A percentile compares a stretch with the other conserved stretches of the same genome.
Conservation (phyloP, 2,329 filamentous ascomycete species). For the Hypomyces rosellus region DNA sequence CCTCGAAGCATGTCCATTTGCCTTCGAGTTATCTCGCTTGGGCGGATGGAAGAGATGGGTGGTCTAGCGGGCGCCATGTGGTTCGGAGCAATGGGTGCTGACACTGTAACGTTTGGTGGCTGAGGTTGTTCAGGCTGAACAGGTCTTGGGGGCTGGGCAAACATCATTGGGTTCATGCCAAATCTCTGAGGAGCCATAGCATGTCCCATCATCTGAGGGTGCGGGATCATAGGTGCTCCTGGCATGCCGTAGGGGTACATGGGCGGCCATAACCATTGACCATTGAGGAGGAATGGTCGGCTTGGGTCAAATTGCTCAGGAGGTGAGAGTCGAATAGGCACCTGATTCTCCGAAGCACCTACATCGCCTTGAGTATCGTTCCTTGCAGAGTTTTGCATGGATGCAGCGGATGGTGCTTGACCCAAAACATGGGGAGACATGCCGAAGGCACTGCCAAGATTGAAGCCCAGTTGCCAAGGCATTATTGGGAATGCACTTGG, state of each 20-base stretch:
- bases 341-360: conserved; percentile 25
- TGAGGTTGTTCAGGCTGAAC: conserved; percentile 15
- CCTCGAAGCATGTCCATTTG: conserved; percentile 47
- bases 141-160: conserved; percentile 14
- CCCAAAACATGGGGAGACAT: conserved; percentile 20
- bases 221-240: conserved; percentile 21
- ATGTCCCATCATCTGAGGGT: conserved; percentile 20
- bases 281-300: conserved; percentile 40
- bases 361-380: conserved; percentile 26
- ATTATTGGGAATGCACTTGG: conserved; percentile 31
- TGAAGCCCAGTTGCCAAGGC: conserved; percentile 35
- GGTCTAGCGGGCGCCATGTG: conserved; percentile 24
- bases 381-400: conserved; percentile 17
- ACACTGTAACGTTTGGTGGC: conserved; percentile 2
- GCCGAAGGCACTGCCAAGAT: conserved; percentile 23
- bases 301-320: conserved; percentile 41
- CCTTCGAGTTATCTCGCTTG: conserved; percentile 54
- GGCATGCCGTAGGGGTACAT: conserved; percentile 24
- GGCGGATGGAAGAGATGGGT: conserved; percentile 52
- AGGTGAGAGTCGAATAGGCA: conserved; percentile 29
- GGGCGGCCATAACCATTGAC: conserved; percentile 30
- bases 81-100: conserved; percentile 14
- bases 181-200: conserved; percentile 14
- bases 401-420: conserved; percentile 15
- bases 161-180: conserved; percentile 19